A percentile compares a stretch with the other conserved stretches of the same genome.
Evolutionary conservation across 2,329 filamentous ascomycete species (phyloP).

Genomic region (Fusarium penzigii): DNA sequence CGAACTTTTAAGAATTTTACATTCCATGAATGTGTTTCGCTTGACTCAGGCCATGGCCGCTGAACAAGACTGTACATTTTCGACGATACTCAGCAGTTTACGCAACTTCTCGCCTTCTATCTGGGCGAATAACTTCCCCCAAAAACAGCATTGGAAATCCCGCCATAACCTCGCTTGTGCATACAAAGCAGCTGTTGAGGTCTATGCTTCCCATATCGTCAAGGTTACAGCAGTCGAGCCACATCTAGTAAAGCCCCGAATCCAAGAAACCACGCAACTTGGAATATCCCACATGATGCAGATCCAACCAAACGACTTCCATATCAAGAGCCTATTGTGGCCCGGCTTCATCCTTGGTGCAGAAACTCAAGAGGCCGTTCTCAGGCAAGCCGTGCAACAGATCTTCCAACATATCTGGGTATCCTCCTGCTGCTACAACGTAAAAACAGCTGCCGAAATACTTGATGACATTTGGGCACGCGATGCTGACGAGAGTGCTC

Average conservation of each 20-base stretch:
- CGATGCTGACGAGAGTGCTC: not conserved
- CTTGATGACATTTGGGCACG: constrained; percentile 9
- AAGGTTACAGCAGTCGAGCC: not conserved
- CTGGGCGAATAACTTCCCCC: constrained; percentile 4
- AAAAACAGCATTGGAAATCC: constrained; percentile 2
- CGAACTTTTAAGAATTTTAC: constrained; percentile 6
- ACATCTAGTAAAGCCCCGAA: not conserved
- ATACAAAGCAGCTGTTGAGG: constrained; percentile 9
- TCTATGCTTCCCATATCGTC: constrained; percentile 8
- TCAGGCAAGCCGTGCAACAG: not conserved
- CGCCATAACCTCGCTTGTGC: constrained; percentile 6
- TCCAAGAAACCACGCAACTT: not conserved
- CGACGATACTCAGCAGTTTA: not conserved
- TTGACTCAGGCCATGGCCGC: not conserved
- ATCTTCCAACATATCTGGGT: constrained; percentile 11
- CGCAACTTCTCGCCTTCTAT: constrained; percentile 1
- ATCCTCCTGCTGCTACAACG: constrained; percentile 12
- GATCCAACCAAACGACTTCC: constrained; percentile 8
- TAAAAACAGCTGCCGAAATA: constrained; percentile 6
- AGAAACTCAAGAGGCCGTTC: not conserved
- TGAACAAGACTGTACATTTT: not conserved
- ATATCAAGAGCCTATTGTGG: constrained; percentile 15
- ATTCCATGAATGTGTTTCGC: constrained; percentile 1
- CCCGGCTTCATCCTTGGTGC: constrained; percentile 12
- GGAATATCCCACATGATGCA: constrained; percentile 4